phyloP scores from a whole-genome alignment of 768 basidiomycete genomes.

The Cantharellus cinnabarinus region DNA sequence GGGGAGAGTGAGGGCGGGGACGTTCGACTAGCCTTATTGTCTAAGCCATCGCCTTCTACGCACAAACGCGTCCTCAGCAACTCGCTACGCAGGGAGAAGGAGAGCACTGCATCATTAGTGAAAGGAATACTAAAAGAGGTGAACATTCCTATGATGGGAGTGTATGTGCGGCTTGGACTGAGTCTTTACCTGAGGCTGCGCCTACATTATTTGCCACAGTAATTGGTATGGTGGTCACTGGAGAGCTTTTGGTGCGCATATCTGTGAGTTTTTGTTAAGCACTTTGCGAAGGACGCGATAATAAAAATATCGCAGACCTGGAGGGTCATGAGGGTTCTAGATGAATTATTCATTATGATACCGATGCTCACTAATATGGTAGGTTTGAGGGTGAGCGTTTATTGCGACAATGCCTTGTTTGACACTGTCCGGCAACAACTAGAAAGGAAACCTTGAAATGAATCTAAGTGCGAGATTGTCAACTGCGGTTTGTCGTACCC shows the following conservation, averaged over 20 bases:
- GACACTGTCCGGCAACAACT: neutral
- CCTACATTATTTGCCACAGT: conserved; percentile 76
- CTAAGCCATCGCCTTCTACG: neutral
- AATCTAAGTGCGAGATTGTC: conserved; percentile 90
- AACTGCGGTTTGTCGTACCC: conserved; percentile 40
- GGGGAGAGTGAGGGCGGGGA: neutral
- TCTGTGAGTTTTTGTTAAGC: conserved; percentile 32
- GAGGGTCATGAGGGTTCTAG: conserved; percentile 72
- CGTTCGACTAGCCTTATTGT: neutral
- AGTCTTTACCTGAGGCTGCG: conserved; percentile 34
- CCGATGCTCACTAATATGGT: conserved; percentile 76
- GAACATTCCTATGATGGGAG: neutral
- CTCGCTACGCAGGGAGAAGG: neutral
- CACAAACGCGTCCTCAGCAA: neutral
- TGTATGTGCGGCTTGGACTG: neutral
- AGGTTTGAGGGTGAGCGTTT: neutral
- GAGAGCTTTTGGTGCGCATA: conserved; percentile 71
- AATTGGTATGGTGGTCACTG: conserved; percentile 71
- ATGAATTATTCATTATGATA: conserved; percentile 92
- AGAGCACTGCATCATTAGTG: neutral
- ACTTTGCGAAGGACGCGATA: neutral
- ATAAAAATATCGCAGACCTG: conserved; percentile 34
- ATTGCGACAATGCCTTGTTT: no score
- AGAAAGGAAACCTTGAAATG: conserved; percentile 96
- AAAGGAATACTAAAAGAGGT: neutral